A percentile compares a stretch with the other conserved stretches of the same genome.
Evolutionary conservation across 352 stramenopile species (phyloP).

Genomic region (Globisporangium perplexum): DNA sequence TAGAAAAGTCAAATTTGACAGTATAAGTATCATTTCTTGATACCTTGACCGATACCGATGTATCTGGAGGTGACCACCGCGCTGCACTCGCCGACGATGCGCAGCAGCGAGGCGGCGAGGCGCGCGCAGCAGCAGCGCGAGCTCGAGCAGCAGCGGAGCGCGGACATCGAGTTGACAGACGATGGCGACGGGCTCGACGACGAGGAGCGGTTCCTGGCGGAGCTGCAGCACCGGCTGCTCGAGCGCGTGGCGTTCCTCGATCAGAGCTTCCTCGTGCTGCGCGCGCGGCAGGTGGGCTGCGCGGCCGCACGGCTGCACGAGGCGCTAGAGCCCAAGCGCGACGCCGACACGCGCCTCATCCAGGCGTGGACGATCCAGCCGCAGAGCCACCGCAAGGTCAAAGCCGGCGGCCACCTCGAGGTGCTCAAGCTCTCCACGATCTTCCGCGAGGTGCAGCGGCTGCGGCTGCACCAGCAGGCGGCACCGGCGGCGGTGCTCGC

Average conservation of each 20-base stretch:
- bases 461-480: conserved; percentile 58
- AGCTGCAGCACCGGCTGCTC: conserved; percentile 65
- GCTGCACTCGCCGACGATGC: conserved; percentile 28
- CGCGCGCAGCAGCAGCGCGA: conserved; percentile 6
- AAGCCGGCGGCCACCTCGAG: conserved; percentile 73
- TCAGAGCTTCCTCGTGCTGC: conserved; percentile 59
- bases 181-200: conserved; percentile 32
- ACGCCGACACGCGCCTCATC: conserved; percentile 52
- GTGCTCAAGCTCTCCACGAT: conserved; percentile 87
- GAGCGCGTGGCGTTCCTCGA: conserved; percentile 41
- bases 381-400: conserved; percentile 47
- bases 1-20: background rate
- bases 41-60: background rate
- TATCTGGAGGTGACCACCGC: conserved; percentile 49
- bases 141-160: conserved; percentile 5
- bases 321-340: conserved; percentile 63
- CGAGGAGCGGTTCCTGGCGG: conserved; percentile 58
- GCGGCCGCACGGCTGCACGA: conserved; percentile 65
- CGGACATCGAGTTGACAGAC: conserved; percentile 38
- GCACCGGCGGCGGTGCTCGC: conserved; percentile 21
- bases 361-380: conserved; percentile 78
- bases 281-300: conserved; percentile 59
- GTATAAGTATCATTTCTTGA: too few species aligned
- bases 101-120: conserved; percentile 8
- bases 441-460: conserved; percentile 55